A percentile compares a stretch with the other conserved stretches of the same genome.
Conservation (phyloP, 345 rosid genomes). For the Aurinia saxatilis region DNA sequence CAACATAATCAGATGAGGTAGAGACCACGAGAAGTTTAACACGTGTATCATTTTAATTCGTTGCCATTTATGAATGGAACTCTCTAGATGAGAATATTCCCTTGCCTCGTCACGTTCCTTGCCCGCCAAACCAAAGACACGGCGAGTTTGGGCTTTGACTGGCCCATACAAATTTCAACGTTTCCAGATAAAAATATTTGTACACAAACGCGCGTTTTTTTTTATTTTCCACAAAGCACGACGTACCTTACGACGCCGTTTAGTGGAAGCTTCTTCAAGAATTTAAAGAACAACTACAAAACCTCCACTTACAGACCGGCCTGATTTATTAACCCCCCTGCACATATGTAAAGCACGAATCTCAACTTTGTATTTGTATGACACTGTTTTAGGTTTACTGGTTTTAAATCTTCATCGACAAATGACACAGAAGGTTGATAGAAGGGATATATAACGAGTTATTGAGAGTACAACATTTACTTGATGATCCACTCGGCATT, state of each 20-base stretch:
- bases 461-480: too few relatives aligned
- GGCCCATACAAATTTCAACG: neutral
- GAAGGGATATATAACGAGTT: too few relatives aligned
- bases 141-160: slow-evolving; percentile 1
- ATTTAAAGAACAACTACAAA: too few relatives aligned
- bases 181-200: neutral
- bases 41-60: neutral
- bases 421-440: too few relatives aligned
- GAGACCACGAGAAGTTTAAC: neutral
- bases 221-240: too few relatives aligned
- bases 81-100: slow-evolving; percentile 2
- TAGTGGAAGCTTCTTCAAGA: neutral
- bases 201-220: too few relatives aligned
- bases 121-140: neutral
- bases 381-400: too few relatives aligned
- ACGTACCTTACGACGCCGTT: too few relatives aligned
- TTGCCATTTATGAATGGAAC: neutral
- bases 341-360: neutral
- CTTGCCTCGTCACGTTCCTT: slow-evolving; percentile 12
- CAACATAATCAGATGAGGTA: neutral
- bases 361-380: neutral
- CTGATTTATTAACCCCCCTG: too few relatives aligned
- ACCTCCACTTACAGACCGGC: neutral
- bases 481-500: too few relatives aligned
- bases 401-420: too few relatives aligned